Evolutionary conservation across 192 early-diverging fungal genomes (phyloP), one percentile per base, ranked within the genome.

Genomic region (Coemansia sp.): DNA sequence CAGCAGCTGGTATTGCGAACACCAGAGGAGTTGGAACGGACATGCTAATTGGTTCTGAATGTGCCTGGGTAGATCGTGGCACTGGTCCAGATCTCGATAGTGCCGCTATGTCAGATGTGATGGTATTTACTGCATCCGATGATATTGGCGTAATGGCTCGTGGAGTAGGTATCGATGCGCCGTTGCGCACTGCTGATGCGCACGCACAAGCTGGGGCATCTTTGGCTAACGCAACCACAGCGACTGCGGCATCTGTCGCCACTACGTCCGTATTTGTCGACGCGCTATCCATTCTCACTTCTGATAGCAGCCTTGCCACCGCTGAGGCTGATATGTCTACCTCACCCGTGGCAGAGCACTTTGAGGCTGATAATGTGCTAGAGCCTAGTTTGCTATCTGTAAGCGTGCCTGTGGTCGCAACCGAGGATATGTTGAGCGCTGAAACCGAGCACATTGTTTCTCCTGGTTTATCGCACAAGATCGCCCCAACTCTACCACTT

Each of bases 21-120:
- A 48, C 61, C n/a, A 11, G n/a, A 10, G 66, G 24, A 7, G 66
- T 64, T 9, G 72, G 65, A 19, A 68, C 71, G 5, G 37, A 56
- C 10, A 62, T 61, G 21, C 21, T 19, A 8, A 60, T 33, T 19
- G 71, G 64, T 7, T 46, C 64, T 13, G 29, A 16, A 2, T 39
- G 13, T 14, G 31, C 8, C 34, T 39, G 35, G 35, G 21, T 34
- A 37, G 45, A 62, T 24, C 42, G 45, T 14, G 59, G 67, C 35
- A 68, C 59, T 36, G 53, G 37, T 3, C 13, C 59, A 3, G 67
- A 51, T 4, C 14, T 39, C 24, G 39, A 46, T 41, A 21, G 31
- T 4, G 17, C 17, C 31, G 8, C 54, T 35, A 35, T 17, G 54
- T 57, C 54, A n/a, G 54, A 57, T 17, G 33, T 33, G 6, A 33